Evolutionary conservation across 768 basidiomycete species (phyloP).

Genomic region (Leucocoprinus birnbaumii): DNA sequence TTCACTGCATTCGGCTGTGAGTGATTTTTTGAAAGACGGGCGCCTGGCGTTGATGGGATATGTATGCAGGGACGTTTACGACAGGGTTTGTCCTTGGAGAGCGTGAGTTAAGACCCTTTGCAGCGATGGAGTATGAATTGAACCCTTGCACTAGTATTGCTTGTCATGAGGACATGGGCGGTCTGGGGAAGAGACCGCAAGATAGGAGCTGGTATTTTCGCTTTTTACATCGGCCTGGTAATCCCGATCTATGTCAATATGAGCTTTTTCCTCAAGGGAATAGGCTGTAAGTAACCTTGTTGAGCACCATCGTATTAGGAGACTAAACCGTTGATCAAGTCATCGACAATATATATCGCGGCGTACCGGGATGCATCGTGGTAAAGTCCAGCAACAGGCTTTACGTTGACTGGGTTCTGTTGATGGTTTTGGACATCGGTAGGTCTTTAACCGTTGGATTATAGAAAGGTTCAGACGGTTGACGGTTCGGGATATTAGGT

Average conservation of each 20-base stretch:
- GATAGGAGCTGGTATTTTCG: neutral
- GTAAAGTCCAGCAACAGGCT: neutral
- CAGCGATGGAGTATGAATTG: neutral
- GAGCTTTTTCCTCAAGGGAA: neutral
- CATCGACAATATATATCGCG: neutral
- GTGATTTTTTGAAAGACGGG: neutral
- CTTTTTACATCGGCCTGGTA: constrained; percentile 4
- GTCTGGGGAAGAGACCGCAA: constrained; percentile 9
- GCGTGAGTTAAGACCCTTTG: neutral
- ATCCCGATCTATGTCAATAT: constrained; percentile 2
- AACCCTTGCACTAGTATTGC: neutral
- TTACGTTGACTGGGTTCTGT: constrained; percentile 10
- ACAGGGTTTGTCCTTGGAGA: neutral
- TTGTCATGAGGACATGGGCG: constrained; percentile 9
- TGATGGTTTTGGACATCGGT: constrained; percentile 9
- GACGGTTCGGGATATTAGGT: neutral
- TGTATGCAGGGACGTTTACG: neutral
- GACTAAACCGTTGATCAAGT: neutral
- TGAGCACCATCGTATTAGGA: neutral
- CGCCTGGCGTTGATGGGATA: neutral
- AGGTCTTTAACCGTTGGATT: neutral
- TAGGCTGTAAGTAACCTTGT: neutral
- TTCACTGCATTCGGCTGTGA: constrained; percentile 2
- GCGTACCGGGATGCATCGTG: constrained; percentile 2
- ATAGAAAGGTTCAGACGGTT: neutral